These are phyloP conservation scores for Haplographium delicatum DNA, from an alignment of 495 filamentous ascomycete genomes.

Conservation along the genomic window DNA sequence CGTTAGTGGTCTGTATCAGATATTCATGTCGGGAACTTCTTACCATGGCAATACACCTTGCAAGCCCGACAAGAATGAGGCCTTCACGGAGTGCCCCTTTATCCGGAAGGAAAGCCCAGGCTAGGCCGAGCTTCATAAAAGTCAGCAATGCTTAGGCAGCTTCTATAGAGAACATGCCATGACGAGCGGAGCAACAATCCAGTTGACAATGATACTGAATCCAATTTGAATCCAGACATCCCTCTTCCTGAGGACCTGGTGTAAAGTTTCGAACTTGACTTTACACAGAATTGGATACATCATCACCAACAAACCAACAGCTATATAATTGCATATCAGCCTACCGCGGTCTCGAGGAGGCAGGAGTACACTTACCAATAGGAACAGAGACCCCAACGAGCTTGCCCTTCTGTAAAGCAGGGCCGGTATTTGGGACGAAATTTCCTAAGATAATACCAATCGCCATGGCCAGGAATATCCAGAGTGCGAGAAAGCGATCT, in stretches of 20 bases:
- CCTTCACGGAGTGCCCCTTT: constrained; percentile 61
- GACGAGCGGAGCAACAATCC: constrained; percentile 83
- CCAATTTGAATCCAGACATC: constrained; percentile 71
- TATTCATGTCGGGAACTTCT: neutral
- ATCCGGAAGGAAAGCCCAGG: constrained; percentile 82
- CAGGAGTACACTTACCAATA: constrained; percentile 50
- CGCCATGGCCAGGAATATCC: constrained; percentile 84
- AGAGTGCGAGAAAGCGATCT: constrained; percentile 72
- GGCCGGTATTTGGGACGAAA: constrained; percentile 59
- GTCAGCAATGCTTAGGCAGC: neutral
- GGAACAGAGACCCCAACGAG: constrained; percentile 73
- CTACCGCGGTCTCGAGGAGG: neutral
- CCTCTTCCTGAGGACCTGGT: constrained; percentile 56
- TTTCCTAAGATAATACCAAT: constrained; percentile 77
- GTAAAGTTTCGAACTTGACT: constrained; percentile 76
- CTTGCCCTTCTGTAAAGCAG: constrained; percentile 61
- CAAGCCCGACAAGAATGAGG: constrained; percentile 72
- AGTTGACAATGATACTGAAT: constrained; percentile 78
- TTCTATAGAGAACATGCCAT: constrained; percentile 54
- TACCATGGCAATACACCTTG: constrained; percentile 82
- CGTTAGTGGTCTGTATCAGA: neutral
- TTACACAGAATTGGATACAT: constrained; percentile 84
- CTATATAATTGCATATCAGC: constrained; percentile 28
- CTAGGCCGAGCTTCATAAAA: constrained; percentile 51
- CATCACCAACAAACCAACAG: constrained; percentile 63